Evolutionary conservation across 2,329 filamentous ascomycete species (phyloP).

Genomic region (Clonostachys solani): DNA sequence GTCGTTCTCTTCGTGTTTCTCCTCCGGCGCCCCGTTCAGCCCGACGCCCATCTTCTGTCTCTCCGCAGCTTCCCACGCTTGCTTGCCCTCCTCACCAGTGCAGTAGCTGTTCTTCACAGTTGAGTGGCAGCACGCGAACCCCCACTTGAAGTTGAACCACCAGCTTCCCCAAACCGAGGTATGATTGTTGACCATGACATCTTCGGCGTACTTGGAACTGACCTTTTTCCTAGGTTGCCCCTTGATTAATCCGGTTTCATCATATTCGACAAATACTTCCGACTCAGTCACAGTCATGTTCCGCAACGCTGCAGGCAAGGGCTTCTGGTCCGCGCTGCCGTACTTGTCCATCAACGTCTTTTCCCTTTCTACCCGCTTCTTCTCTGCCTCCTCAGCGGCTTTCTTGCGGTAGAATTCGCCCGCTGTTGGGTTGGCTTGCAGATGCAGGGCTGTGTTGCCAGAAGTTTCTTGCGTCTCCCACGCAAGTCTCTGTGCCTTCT

Average conservation of each 20-base stretch:
- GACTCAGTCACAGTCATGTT: constrained; percentile 71
- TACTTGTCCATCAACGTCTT: constrained; percentile 78
- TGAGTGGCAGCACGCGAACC: constrained; percentile 92
- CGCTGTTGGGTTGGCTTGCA: constrained; percentile 95
- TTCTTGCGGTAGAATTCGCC: constrained; percentile 82
- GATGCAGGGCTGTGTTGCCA: constrained; percentile 75
- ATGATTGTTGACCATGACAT: constrained; percentile 87
- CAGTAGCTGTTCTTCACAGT: constrained; percentile 96
- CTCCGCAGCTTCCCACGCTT: constrained; percentile 75
- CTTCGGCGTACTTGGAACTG: constrained; percentile 89
- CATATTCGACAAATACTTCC: constrained; percentile 90
- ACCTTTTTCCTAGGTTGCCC: constrained; percentile 72
- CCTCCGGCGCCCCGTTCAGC: constrained; percentile 20
- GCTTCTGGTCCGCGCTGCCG: constrained; percentile 58
- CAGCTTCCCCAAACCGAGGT: constrained; percentile 92
- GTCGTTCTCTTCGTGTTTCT: constrained; percentile 21
- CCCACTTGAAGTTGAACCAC: constrained; percentile 96
- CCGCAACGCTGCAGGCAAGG: constrained; percentile 56
- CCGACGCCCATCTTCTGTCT: constrained; percentile 44
- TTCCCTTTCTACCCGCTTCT: constrained; percentile 62
- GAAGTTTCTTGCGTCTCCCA: constrained; percentile 91
- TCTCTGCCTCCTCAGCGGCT: constrained; percentile 68
- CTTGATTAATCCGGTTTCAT: constrained; percentile 85
- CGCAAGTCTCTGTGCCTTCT: constrained; percentile 81
- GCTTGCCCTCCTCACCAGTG: constrained; percentile 83